Base-by-base conservation (phyloP, 2,329 filamentous ascomycete species). In the Fusarium sp. region DNA sequence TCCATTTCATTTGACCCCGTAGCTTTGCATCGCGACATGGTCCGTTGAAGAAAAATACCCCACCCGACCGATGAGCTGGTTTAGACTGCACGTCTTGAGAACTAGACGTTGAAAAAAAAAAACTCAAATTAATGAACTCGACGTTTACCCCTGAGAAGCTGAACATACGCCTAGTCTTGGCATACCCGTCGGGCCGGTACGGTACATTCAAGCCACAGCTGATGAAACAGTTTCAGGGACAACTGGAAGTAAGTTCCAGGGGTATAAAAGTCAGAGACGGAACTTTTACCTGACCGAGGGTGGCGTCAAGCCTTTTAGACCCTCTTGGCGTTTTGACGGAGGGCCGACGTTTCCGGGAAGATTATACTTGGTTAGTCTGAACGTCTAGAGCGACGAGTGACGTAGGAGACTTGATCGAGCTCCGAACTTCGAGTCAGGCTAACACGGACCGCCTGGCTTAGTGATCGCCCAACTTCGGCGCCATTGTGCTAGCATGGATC, bases 81-180 rank as follows among this genome's bases (percentile, higher is more conserved):
- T n/a, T 12, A 12, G 5, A n/a, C 3, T n/a, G 2, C 4, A 7
- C 34, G 18, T 2, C 5, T 4, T n/a, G 18, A 37, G 0, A 0
- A 4, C 5, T 37, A 11, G 34, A n/a, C 10, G 10, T 37, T 11
- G 5, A 47, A 23, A 18, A 12, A 23, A 23, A 23, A 13, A 20
- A 43, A 18, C 7, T 25, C 7, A 16, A 21, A 48, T n/a, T 14
- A 7, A 20, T 13, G 7, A n/a, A 14, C 7, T 13, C 14, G 9
- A 20, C 20, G 7, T 10, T 14, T 41, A 28, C 32, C 49, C 49
- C 32, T 41, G 49, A 49, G 28, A 3, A 13, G 16, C 23, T n/a
- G 16, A 23, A 37, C 11, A 8, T n/a, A 12, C 14, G 47, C 14
- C 20, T 37, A 11, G 20, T 21, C 4, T 10, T 21, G 11, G 7